Percentiles rank a stretch among this genome's conserved stretches.
phyloP scores from a whole-genome alignment of 169 alveolate genomes.

The Cryptosporidium parvum region DNA sequence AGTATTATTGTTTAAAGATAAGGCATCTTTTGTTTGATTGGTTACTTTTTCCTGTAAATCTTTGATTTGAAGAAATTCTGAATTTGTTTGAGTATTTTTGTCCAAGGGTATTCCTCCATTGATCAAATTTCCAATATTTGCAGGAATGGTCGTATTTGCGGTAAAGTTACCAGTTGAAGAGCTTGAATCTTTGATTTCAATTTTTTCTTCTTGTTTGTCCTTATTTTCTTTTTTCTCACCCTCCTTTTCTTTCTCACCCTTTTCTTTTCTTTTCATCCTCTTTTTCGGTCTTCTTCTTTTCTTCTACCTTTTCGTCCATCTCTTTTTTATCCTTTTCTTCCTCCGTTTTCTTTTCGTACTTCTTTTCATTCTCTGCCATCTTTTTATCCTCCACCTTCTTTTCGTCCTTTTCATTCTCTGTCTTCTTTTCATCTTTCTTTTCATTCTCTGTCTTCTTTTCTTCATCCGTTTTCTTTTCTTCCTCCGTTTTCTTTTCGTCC shows the following conservation, averaged over 20 bases:
- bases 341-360: neutral
- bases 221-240: neutral
- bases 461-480: neutral
- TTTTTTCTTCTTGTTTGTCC: neutral
- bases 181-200: constrained; percentile 1
- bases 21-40: neutral
- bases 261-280: neutral
- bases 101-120: neutral
- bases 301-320: neutral
- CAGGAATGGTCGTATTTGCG: neutral
- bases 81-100: neutral
- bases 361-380: neutral
- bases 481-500: neutral
- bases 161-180: constrained; percentile 3
- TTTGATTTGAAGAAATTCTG: neutral
- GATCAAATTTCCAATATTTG: neutral
- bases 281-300: neutral
- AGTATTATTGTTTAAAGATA: neutral
- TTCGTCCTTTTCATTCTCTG: too few species aligned
- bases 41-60: neutral
- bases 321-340: neutral
- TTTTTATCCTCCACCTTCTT: neutral
- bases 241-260: neutral
- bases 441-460: too few species aligned
- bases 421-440: too few species aligned